Percentiles rank a stretch among this genome's conserved stretches.
phyloP scores from a whole-genome alignment of 306 rosid species.

The Castanea sativa region DNA sequence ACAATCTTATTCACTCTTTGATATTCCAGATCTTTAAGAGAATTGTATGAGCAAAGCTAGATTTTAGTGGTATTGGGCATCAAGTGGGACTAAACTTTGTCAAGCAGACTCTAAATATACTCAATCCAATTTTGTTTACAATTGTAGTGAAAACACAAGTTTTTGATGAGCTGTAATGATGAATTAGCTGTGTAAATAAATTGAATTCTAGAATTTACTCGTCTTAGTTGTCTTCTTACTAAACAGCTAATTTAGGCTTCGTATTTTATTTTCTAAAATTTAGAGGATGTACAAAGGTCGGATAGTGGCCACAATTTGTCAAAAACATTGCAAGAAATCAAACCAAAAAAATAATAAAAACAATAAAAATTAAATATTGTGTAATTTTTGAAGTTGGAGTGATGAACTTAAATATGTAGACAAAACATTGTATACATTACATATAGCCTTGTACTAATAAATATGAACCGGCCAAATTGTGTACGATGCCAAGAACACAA shows the following conservation, averaged over 20 bases:
- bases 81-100: conserved; percentile 45
- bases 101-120: background rate
- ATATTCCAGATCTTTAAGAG: conserved; percentile 69
- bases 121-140: background rate
- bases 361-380: no score
- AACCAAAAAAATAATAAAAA: background rate
- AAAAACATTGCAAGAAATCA: background rate
- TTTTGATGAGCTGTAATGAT: background rate
- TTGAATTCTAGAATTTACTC: background rate
- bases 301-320: background rate
- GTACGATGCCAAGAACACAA: no score
- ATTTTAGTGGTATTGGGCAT: conserved; percentile 80
- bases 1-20: background rate
- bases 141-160: conserved; percentile 11
- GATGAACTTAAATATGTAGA: no score
- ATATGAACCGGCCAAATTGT: no score
- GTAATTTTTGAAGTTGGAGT: no score
- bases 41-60: conserved; percentile 67
- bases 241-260: background rate
- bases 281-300: background rate
- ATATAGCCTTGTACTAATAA: no score
- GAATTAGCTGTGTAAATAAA: background rate
- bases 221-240: background rate
- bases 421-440: no score
- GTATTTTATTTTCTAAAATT: background rate